phyloP scores from a whole-genome alignment of 1,284 basidiomycete species.

The Irpex sp. region DNA sequence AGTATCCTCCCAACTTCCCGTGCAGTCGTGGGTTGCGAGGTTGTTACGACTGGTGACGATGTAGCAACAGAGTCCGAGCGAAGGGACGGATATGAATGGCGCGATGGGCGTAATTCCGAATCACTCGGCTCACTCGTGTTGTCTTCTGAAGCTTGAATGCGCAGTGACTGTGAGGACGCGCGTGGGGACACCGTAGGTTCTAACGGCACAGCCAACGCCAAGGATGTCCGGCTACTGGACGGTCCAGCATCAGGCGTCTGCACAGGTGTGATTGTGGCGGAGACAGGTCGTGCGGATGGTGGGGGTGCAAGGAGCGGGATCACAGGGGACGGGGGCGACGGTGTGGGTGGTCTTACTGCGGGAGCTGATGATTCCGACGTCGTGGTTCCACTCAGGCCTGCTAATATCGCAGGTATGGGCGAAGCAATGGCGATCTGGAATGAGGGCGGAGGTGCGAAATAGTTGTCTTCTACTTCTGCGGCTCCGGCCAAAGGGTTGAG shows the following conservation, averaged over 20 bases:
- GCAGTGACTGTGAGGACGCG: conserved; percentile 6
- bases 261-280: background rate
- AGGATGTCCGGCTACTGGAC: background rate
- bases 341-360: conserved; percentile 14
- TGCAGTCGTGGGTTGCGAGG: background rate
- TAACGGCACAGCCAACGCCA: background rate
- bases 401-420: conserved; percentile 27
- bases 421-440: conserved; percentile 24
- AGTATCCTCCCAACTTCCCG: background rate
- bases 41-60: background rate
- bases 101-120: background rate
- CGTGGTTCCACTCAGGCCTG: conserved; percentile 18
- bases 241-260: conserved; percentile 1
- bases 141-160: conserved; percentile 4
- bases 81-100: conserved; percentile 2
- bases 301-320: conserved; percentile 9
- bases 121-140: background rate
- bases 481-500: conserved; percentile 7
- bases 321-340: conserved; percentile 12
- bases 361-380: background rate
- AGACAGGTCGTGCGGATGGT: conserved; percentile 7
- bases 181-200: conserved; percentile 1
- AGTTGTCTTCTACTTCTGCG: conserved; percentile 17
- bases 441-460: conserved; percentile 22
- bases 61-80: background rate